A percentile compares a stretch with the other conserved stretches of the same genome.
These are phyloP conservation scores for Hypoxylon sp. DNA, from an alignment of 2,329 filamentous ascomycete species.

Conservation along the genomic window DNA sequence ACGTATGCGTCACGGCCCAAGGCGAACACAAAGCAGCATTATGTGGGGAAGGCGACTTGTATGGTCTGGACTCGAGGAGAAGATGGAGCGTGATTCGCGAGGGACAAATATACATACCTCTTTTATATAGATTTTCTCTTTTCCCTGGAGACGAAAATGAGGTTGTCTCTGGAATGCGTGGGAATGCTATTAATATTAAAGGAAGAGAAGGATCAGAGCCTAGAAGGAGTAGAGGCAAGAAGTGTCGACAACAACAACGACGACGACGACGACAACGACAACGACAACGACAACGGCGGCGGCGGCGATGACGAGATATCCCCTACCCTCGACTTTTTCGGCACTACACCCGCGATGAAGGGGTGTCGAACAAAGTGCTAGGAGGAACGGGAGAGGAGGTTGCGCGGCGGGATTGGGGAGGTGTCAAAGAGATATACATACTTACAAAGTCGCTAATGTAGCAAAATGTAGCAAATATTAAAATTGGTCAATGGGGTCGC, in stretches of 20 bases:
- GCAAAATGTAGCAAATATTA: constrained; percentile 27
- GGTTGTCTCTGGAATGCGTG: constrained; percentile 39
- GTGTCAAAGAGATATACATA: constrained; percentile 43
- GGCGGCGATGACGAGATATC: constrained; percentile 26
- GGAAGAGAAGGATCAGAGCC: constrained; percentile 23
- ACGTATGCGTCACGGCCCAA: constrained; percentile 43
- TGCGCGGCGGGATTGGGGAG: constrained; percentile 37
- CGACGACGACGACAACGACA: neutral
- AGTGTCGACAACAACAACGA: constrained; percentile 25
- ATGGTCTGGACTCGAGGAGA: constrained; percentile 16
- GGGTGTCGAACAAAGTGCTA: constrained; percentile 42
- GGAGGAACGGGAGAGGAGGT: constrained; percentile 34
- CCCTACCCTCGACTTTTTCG: constrained; percentile 40
- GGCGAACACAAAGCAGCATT: constrained; percentile 36
- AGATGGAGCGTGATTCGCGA: neutral
- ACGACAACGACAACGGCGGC: constrained; percentile 22
- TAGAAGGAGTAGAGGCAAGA: constrained; percentile 9
- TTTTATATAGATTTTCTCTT: constrained; percentile 17
- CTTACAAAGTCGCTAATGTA: neutral
- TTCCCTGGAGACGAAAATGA: constrained; percentile 26
- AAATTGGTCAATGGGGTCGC: constrained; percentile 40
- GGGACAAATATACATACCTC: constrained; percentile 31
- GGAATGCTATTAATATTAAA: constrained; percentile 35
- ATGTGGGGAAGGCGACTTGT: constrained; percentile 18
- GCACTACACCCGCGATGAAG: constrained; percentile 43